Base-by-base conservation (phyloP, 176 grass and related monocot species). In the Oryza longistaminata region DNA sequence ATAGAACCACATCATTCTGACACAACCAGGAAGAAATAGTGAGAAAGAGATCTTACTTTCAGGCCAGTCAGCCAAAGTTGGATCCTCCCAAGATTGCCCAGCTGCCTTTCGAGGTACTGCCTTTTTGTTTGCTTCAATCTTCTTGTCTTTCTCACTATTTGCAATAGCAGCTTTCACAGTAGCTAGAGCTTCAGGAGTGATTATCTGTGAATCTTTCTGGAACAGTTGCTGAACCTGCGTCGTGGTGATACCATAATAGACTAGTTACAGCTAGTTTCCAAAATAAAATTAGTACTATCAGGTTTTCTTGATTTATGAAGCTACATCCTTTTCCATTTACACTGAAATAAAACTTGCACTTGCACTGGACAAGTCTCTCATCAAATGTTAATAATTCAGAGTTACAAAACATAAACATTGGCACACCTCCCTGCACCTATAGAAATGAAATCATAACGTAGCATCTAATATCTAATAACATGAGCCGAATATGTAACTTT, bases 71-170 rank as follows among this genome's bases (percentile, higher is more conserved):
- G 88, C 84, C 60, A 94, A 80, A 12, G 88, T 91, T 1, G 88
- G 90, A 71, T 97, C 95, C 68, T 94, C 90, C 95, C 95, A 97
- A 55, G 68, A 85, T 62, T 97, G 90, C 22, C 92, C 92, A 78
- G 90, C 95, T 78, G 95, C 92, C 84, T 97, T 97, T 64, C 86
- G 70, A 76, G 92, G 92, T 58, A 97, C 70, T 13, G 74, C 84
- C 71, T 90, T 97, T 78, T 85, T 97, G 37, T 92, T 86, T 16
- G 42, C 71, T 70, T 93, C 86, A 52, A 68, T 29, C 39, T 91
- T 92, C 44, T 91, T 82, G 39, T 93, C 88, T 76, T 70, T 83
- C 70, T 83, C 73, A 55, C 81, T 91, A 19, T 85, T 91, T 72
- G 40, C 81, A 62, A 94, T 87, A 64, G 92, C 92, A 64, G 84